Conservation (phyloP, 1,139 yeast genomes). For the Blastobotrys illinoisensis region DNA sequence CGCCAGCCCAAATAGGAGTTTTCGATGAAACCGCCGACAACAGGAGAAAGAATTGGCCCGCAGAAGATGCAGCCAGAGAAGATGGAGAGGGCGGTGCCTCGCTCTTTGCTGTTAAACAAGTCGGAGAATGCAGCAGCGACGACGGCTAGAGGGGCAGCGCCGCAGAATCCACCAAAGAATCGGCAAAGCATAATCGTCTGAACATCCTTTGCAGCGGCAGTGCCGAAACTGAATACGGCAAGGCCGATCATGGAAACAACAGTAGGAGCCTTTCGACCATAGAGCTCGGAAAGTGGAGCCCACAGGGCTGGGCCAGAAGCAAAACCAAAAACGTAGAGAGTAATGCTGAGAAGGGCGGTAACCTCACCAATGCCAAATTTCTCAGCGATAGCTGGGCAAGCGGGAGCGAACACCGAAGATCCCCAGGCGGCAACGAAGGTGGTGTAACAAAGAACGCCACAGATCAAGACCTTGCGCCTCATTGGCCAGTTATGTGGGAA, state of each 20-base stretch:
- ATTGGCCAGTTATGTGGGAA: slow-evolving; percentile 48
- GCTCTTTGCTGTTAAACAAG: slow-evolving; percentile 50
- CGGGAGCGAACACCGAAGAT: slow-evolving; percentile 42
- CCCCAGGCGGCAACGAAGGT: slow-evolving; percentile 41
- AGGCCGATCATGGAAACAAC: slow-evolving; percentile 51
- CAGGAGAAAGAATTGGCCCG: slow-evolving; percentile 72
- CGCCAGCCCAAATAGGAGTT: slow-evolving; percentile 44
- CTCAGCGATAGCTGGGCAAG: slow-evolving; percentile 27
- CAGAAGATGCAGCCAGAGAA: slow-evolving; percentile 58
- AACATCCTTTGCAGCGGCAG: slow-evolving; percentile 65
- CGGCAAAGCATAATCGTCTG: slow-evolving; percentile 70
- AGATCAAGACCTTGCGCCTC: slow-evolving; percentile 32
- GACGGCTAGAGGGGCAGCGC: slow-evolving; percentile 74
- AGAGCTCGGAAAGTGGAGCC: slow-evolving; percentile 73
- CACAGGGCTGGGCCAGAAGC: slow-evolving; percentile 77
- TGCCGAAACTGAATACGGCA: slow-evolving; percentile 59
- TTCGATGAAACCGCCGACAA: slow-evolving; percentile 29
- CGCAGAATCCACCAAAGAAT: slow-evolving; percentile 69
- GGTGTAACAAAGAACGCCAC: slow-evolving; percentile 33
- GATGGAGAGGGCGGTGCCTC: slow-evolving; percentile 65
- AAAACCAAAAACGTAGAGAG: slow-evolving; percentile 72
- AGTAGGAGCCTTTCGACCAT: slow-evolving; percentile 61
- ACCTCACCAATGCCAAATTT: slow-evolving; percentile 29
- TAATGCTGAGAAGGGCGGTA: slow-evolving; percentile 47
- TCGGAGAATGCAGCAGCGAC: slow-evolving; percentile 80